Conservation (phyloP, 192 early-diverging fungal genomes). For the Spizellomyces punctatus region DNA sequence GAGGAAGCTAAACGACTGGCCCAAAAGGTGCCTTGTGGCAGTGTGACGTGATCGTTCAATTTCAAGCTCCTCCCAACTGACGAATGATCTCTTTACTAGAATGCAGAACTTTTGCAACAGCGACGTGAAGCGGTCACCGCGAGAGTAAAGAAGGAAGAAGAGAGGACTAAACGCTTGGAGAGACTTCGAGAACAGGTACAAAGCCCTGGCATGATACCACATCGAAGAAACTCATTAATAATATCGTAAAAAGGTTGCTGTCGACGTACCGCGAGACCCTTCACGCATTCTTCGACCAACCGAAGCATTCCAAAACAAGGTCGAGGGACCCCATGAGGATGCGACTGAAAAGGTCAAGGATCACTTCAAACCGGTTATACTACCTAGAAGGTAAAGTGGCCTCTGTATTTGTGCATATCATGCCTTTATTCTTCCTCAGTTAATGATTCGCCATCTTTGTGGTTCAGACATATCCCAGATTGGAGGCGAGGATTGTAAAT, state of each 20-base stretch:
- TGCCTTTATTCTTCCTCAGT: too few species aligned
- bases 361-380: background rate
- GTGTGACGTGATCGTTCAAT: background rate
- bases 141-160: background rate
- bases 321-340: background rate
- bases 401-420: too few species aligned
- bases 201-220: too few species aligned
- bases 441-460: too few species aligned
- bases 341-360: background rate
- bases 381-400: slow-evolving; percentile 10
- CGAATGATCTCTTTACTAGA: background rate
- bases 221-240: background rate
- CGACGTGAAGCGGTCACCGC: background rate
- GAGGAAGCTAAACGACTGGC: slow-evolving; percentile 7
- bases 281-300: slow-evolving; percentile 14
- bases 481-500: too few species aligned
- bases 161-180: slow-evolving; percentile 1
- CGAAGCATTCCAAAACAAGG: slow-evolving; percentile 6
- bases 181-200: background rate
- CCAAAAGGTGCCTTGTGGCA: background rate
- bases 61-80: background rate
- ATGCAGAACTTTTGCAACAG: background rate
- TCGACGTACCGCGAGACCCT: slow-evolving; percentile 13
- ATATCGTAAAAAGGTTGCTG: background rate
- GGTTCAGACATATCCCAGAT: too few species aligned